Percentiles rank a stretch among this genome's conserved stretches.
These are phyloP conservation scores for Prunus padus DNA, from an alignment of 306 rosid species.

Conservation along the genomic window DNA sequence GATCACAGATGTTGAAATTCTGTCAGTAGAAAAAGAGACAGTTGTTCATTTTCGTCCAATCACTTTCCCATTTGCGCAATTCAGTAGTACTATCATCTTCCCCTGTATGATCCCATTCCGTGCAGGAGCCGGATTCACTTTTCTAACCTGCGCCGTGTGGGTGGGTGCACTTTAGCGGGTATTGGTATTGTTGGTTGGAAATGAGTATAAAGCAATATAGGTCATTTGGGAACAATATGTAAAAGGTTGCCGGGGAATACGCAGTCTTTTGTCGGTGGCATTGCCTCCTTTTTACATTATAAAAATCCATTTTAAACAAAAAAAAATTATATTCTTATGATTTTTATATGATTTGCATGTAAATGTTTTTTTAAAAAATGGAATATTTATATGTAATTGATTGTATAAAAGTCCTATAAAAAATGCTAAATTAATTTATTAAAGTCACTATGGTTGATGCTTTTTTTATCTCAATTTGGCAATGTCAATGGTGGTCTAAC, in stretches of 20 bases:
- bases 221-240: conserved; percentile 32
- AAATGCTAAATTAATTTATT: too few species aligned
- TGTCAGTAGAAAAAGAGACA: background rate
- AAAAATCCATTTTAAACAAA: background rate
- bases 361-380: background rate
- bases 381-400: background rate
- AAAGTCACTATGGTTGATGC: background rate
- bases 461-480: too few species aligned
- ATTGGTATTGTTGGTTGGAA: background rate
- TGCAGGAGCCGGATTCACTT: background rate
- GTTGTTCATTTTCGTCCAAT: conserved; percentile 18
- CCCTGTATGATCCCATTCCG: background rate
- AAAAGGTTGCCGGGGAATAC: conserved; percentile 59
- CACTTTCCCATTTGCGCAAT: conserved; percentile 14
- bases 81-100: background rate
- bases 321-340: background rate
- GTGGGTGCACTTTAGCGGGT: conserved; percentile 9
- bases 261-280: conserved; percentile 44
- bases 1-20: background rate
- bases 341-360: background rate
- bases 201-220: conserved; percentile 17
- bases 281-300: conserved; percentile 2
- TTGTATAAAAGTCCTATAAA: background rate
- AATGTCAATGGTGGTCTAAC: background rate
- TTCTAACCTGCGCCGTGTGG: conserved; percentile 28